Conservation (phyloP, 148 eudicot genomes). For the Mesembryanthemum crystallinum region DNA sequence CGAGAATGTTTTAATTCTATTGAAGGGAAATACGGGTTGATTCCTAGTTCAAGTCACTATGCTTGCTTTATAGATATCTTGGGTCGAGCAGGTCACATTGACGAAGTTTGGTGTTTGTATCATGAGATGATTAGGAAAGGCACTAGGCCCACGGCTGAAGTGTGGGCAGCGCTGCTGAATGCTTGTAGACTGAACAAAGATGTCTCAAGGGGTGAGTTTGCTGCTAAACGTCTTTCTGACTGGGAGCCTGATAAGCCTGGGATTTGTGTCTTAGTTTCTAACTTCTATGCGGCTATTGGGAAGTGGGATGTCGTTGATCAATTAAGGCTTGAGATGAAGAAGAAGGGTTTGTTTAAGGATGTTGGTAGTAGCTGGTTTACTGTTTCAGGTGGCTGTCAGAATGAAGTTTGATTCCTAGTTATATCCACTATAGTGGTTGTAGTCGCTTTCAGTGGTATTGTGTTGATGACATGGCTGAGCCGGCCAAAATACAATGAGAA, state of each 20-base stretch:
- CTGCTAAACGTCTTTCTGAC: slow-evolving; percentile 29
- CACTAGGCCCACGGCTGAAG: slow-evolving; percentile 20
- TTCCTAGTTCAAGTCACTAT: slow-evolving; percentile 33
- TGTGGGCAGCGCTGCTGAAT: slow-evolving; percentile 38
- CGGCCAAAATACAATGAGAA: neutral
- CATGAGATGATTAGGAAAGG: slow-evolving; percentile 29
- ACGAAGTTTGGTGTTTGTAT: slow-evolving; percentile 32
- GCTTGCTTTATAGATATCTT: slow-evolving; percentile 37
- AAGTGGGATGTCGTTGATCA: slow-evolving; percentile 35
- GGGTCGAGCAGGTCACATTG: slow-evolving; percentile 35
- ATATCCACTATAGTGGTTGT: neutral
- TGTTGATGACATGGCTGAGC: neutral
- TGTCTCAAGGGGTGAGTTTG: slow-evolving; percentile 31
- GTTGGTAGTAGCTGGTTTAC: slow-evolving; percentile 37
- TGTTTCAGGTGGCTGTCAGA: slow-evolving; percentile 8
- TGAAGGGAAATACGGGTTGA: slow-evolving; percentile 21
- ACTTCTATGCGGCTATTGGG: slow-evolving; percentile 39
- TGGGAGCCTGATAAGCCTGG: slow-evolving; percentile 31
- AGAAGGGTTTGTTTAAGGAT: slow-evolving; percentile 29
- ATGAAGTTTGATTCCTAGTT: neutral
- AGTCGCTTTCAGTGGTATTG: neutral
- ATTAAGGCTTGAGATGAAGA: slow-evolving; percentile 34
- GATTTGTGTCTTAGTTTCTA: slow-evolving; percentile 33
- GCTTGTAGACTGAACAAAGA: slow-evolving; percentile 34
- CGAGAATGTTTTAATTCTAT: slow-evolving; percentile 25